These are phyloP conservation scores for Reticulascus tulasneorum DNA, from an alignment of 2,329 filamentous ascomycete genomes.

Conservation along the genomic window DNA sequence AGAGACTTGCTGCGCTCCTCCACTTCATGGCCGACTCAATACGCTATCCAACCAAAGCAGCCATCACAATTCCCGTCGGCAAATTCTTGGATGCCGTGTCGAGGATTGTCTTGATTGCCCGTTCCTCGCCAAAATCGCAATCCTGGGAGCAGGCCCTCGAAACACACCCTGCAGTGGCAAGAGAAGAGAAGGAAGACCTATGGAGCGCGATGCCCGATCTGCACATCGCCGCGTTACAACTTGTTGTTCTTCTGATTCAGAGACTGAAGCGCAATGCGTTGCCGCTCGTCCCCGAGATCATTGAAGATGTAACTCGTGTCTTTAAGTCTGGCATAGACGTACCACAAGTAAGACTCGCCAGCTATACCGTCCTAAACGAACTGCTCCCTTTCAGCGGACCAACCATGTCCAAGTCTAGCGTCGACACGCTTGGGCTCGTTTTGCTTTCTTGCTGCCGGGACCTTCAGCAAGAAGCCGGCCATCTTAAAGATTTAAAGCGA, in stretches of 20 bases:
- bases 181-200: constrained; percentile 78
- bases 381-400: constrained; percentile 61
- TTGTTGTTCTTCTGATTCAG: constrained; percentile 54
- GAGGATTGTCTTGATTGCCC: constrained; percentile 65
- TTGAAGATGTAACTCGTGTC: constrained; percentile 70
- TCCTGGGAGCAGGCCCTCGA: constrained; percentile 49
- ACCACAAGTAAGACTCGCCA: constrained; percentile 51
- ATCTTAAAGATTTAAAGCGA: constrained; percentile 38
- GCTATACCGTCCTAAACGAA: constrained; percentile 56
- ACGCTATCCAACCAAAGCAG: constrained; percentile 56
- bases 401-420: constrained; percentile 60
- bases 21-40: constrained; percentile 62
- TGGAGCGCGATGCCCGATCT: constrained; percentile 70
- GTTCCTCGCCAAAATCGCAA: constrained; percentile 43
- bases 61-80: constrained; percentile 65
- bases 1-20: constrained; percentile 65
- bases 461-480: constrained; percentile 53
- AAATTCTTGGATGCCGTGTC: constrained; percentile 64
- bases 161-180: constrained; percentile 67
- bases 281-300: constrained; percentile 57
- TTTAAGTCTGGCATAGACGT: constrained; percentile 56
- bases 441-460: constrained; percentile 72
- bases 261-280: constrained; percentile 56
- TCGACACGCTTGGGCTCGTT: constrained; percentile 58
- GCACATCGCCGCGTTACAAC: constrained; percentile 64